These are phyloP conservation scores for Didymella arachidicola DNA, from an alignment of 2,329 filamentous ascomycete species.

Conservation along the genomic window DNA sequence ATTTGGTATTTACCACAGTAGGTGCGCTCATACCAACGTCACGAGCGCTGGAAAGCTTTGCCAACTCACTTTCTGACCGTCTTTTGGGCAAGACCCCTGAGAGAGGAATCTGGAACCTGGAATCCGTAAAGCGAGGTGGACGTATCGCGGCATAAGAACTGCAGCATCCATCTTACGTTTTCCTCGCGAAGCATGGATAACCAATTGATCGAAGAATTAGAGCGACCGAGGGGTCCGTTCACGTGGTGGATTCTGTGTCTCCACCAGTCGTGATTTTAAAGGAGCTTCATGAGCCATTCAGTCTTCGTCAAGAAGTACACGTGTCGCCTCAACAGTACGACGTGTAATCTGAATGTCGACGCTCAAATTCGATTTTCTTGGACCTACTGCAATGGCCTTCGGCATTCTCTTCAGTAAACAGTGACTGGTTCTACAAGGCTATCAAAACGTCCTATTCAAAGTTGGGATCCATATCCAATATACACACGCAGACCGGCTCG, in stretches of 20 bases:
- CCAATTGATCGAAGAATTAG: not conserved
- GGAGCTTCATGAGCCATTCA: not conserved
- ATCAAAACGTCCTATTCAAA: too few species aligned
- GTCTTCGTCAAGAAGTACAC: not conserved
- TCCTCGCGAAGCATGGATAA: not conserved
- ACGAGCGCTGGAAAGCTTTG: slow-evolving; percentile 6
- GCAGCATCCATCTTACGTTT: not conserved
- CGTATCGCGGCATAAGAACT: not conserved
- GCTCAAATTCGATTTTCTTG: not conserved
- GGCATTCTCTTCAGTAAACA: not conserved
- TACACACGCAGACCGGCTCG: not conserved
- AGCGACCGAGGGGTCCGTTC: not conserved
- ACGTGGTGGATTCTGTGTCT: not conserved
- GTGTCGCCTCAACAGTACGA: not conserved
- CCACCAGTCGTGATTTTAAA: not conserved
- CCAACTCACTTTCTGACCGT: not conserved
- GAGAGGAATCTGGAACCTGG: not conserved
- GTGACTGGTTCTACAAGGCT: not conserved
- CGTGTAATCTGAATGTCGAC: not conserved
- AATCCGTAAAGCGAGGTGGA: not conserved
- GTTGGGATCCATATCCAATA: not conserved
- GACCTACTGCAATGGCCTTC: not conserved
- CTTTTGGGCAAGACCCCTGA: not conserved
- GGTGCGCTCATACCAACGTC: slow-evolving; percentile 12
- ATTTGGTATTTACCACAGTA: not conserved